A percentile compares a stretch with the other conserved stretches of the same genome.
Evolutionary conservation across 371 early-diverging fungal species (phyloP).

Genomic region (Rhizomucor miehei): DNA sequence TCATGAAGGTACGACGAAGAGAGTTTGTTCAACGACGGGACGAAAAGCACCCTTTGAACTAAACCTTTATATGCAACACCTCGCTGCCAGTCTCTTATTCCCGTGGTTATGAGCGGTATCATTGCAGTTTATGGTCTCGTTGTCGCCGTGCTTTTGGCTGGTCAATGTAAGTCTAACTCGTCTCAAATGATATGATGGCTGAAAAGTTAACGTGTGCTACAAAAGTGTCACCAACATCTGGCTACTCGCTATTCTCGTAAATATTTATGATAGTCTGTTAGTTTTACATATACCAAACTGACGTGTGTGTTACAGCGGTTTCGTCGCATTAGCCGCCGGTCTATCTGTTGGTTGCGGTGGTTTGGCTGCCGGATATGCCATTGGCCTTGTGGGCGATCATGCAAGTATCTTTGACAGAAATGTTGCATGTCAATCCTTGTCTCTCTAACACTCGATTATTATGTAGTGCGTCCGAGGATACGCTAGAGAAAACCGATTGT

Average conservation of each 20-base stretch:
- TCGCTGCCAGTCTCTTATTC: conserved; percentile 73
- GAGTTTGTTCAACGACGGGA: no score
- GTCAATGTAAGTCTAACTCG: conserved; percentile 56
- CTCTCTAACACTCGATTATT: no score
- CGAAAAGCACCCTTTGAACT: no score
- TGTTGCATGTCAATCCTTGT: no score
- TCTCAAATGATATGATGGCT: not conserved
- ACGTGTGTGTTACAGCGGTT: conserved; percentile 50
- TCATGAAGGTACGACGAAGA: conserved; percentile 72
- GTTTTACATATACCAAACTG: conserved; percentile 2
- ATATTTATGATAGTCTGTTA: not conserved
- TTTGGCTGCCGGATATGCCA: conserved; percentile 89
- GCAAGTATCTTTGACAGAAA: conserved; percentile 47
- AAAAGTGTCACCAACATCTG: conserved; percentile 53
- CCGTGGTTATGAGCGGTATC: conserved; percentile 95
- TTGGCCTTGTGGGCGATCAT: conserved; percentile 90
- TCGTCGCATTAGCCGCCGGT: conserved; percentile 85
- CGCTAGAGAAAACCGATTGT: conserved; percentile 90
- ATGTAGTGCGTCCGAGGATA: conserved; percentile 75
- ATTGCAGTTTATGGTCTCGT: conserved; percentile 90
- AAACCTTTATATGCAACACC: no score
- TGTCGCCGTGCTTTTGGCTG: conserved; percentile 79
- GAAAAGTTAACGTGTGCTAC: not conserved
- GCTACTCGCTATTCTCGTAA: conserved; percentile 46
- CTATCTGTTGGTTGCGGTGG: conserved; percentile 84